A percentile compares a stretch with the other conserved stretches of the same genome.
Evolutionary conservation across 495 filamentous ascomycete species (phyloP).

Genomic region (Darksidea phi): DNA sequence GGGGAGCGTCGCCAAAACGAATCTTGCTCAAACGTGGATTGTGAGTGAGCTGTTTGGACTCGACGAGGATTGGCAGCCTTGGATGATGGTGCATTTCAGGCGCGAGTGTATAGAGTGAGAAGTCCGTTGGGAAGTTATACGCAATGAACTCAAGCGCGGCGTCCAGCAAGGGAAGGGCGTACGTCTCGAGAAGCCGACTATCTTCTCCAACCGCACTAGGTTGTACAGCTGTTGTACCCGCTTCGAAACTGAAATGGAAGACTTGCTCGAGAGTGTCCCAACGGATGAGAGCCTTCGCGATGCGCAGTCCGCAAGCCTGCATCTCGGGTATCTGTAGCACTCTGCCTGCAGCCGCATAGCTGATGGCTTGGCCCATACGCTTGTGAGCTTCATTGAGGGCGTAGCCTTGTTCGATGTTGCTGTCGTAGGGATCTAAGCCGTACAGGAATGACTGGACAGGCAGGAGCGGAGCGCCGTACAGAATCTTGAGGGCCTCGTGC

Average conservation of each 20-base stretch:
- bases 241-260: conserved; percentile 36
- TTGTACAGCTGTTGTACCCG: not conserved
- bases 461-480: conserved; percentile 40
- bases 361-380: conserved; percentile 37
- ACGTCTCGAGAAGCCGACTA: not conserved
- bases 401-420: conserved; percentile 1
- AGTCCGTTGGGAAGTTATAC: conserved; percentile 37
- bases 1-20: conserved; percentile 63
- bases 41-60: conserved; percentile 37
- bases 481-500: conserved; percentile 37
- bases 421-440: conserved; percentile 16
- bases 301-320: conserved; percentile 30
- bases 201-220: not conserved
- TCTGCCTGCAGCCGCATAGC: conserved; percentile 35
- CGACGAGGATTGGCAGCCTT: conserved; percentile 39
- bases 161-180: not conserved
- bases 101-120: conserved; percentile 38
- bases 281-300: conserved; percentile 36
- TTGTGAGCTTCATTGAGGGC: conserved; percentile 30
- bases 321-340: conserved; percentile 34
- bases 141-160: conserved; percentile 39
- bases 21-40: conserved; percentile 59
- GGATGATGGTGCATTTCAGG: conserved; percentile 36
- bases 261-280: conserved; percentile 41
- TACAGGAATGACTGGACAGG: conserved; percentile 23